A percentile compares a stretch with the other conserved stretches of the same genome.
Evolutionary conservation across 495 filamentous ascomycete genomes (phyloP).

Genomic region (Aspergillus avenaceus): DNA sequence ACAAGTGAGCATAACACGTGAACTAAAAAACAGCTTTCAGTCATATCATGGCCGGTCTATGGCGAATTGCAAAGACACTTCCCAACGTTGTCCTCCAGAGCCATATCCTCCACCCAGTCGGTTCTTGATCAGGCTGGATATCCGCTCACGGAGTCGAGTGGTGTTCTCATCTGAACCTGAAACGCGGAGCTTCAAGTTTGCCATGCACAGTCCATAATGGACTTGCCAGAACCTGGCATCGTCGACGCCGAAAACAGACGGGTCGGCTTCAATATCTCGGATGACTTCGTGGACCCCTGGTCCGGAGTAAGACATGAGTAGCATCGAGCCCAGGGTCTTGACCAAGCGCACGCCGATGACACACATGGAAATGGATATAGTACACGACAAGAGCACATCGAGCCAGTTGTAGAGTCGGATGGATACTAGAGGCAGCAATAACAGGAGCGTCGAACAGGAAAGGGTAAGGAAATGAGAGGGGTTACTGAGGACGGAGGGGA

Average conservation of each 20-base stretch:
- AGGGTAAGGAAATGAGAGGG: slow-evolving; percentile 92
- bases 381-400: slow-evolving; percentile 73
- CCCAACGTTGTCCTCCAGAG: slow-evolving; percentile 78
- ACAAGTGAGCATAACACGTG: not conserved
- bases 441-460: slow-evolving; percentile 72
- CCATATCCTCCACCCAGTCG: slow-evolving; percentile 85
- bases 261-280: slow-evolving; percentile 77
- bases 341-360: slow-evolving; percentile 76
- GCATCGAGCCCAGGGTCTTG: slow-evolving; percentile 81
- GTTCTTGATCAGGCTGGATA: slow-evolving; percentile 77
- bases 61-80: slow-evolving; percentile 60
- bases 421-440: slow-evolving; percentile 78
- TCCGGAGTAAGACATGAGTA: slow-evolving; percentile 83
- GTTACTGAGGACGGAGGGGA: slow-evolving; percentile 80
- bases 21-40: not conserved
- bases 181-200: slow-evolving; percentile 79
- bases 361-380: slow-evolving; percentile 84
- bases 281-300: slow-evolving; percentile 70
- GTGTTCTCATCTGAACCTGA: slow-evolving; percentile 62
- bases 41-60: slow-evolving; percentile 28
- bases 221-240: slow-evolving; percentile 98
- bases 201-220: slow-evolving; percentile 94
- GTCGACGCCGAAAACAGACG: slow-evolving; percentile 68
- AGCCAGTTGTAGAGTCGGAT: slow-evolving; percentile 71
- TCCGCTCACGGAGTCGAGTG: slow-evolving; percentile 63